Percentiles rank a stretch among this genome's conserved stretches.
Conservation (phyloP, 371 early-diverging fungal genomes). For the Dichotomocladium elegans region DNA sequence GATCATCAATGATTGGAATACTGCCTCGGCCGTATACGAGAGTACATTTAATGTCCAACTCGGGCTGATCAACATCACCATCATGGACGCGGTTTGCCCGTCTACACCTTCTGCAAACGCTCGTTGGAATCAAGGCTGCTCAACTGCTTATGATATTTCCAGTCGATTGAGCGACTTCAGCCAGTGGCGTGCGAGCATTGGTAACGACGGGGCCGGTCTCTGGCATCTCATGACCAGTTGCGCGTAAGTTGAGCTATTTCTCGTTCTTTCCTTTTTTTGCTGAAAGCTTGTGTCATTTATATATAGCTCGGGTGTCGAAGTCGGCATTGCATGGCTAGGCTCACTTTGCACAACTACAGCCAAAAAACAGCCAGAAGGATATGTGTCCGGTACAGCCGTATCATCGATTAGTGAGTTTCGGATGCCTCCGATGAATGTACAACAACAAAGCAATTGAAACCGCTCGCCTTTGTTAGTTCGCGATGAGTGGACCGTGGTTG, state of each 20-base stretch:
- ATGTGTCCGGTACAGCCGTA: conserved; percentile 83
- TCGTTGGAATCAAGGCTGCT: conserved; percentile 84
- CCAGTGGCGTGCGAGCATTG: conserved; percentile 73
- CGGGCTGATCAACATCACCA: conserved; percentile 80
- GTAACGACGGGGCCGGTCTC: conserved; percentile 77
- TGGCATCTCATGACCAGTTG: conserved; percentile 96
- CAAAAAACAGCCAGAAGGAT: conserved; percentile 45
- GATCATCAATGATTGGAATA: conserved; percentile 76
- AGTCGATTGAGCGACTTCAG: conserved; percentile 85
- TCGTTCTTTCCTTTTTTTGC: background rate
- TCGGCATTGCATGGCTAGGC: conserved; percentile 94
- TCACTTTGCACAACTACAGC: conserved; percentile 64
- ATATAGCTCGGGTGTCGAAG: conserved; percentile 70
- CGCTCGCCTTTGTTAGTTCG: conserved; percentile 36
- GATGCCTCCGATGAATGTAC: background rate
- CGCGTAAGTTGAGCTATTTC: conserved; percentile 35
- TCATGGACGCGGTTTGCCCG: conserved; percentile 65
- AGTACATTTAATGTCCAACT: conserved; percentile 84
- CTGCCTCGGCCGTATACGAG: conserved; percentile 80
- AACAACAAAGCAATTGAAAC: background rate
- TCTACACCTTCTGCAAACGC: conserved; percentile 19
- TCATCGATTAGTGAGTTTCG: conserved; percentile 63
- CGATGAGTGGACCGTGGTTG: conserved; percentile 93
- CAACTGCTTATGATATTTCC: conserved; percentile 65
- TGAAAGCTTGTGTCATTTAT: background rate